phyloP scores from a whole-genome alignment of 2,329 filamentous ascomycete genomes.

The Delphinella strobiligena region DNA sequence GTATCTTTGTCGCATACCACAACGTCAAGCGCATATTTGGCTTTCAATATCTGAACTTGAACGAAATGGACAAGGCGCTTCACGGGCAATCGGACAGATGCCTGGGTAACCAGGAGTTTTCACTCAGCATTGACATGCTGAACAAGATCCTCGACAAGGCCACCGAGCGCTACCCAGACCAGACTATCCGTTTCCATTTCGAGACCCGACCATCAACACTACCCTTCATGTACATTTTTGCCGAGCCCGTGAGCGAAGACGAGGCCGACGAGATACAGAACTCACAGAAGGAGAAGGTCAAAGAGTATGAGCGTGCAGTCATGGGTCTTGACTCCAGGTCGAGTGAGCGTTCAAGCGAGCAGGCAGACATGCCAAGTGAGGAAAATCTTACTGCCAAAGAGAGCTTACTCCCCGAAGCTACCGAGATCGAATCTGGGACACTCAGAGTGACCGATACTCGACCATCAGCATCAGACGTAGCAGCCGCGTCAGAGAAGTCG shows the following conservation, averaged over 20 bases:
- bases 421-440: neutral
- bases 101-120: slow-evolving; percentile 77
- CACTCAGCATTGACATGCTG: slow-evolving; percentile 63
- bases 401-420: neutral
- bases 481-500: too few relatives aligned
- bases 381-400: neutral
- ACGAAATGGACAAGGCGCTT: slow-evolving; percentile 82
- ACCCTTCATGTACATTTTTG: slow-evolving; percentile 75
- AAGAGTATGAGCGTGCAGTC: slow-evolving; percentile 49
- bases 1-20: slow-evolving; percentile 93
- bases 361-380: too few relatives aligned
- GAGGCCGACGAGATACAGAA: slow-evolving; percentile 65
- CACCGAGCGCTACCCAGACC: slow-evolving; percentile 60
- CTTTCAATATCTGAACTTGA: slow-evolving; percentile 82
- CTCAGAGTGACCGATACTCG: neutral
- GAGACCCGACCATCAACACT: slow-evolving; percentile 42
- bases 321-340: slow-evolving; percentile 13
- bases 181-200: slow-evolving; percentile 68
- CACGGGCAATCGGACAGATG: slow-evolving; percentile 59
- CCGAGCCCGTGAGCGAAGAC: slow-evolving; percentile 64
- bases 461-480: too few relatives aligned
- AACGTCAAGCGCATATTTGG: slow-evolving; percentile 93
- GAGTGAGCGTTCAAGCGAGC: too few relatives aligned
- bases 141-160: slow-evolving; percentile 70
- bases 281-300: slow-evolving; percentile 50